Evolutionary conservation across 345 rosid genomes (phyloP), one percentile per base, ranked within the genome.

Genomic region (Arabidopsis suecica): DNA sequence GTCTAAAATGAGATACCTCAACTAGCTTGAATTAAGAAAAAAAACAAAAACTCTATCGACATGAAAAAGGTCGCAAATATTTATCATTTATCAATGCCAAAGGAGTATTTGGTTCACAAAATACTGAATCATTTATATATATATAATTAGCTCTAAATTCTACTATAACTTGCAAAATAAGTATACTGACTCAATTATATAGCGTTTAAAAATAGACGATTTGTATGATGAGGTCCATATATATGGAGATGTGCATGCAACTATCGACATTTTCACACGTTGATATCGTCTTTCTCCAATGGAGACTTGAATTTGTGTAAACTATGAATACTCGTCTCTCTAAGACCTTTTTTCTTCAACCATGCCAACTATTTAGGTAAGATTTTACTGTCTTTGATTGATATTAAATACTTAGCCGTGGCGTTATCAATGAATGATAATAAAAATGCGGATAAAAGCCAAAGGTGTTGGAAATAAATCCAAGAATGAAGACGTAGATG

Each of bases 401-500:
- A 25, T 42, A 69, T 28, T 28, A 1, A 42, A 54, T 44, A 44
- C 34, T 0, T 25, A 63, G 18, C 36, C 38, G 56, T 22, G 32
- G 33, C 32, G 41, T 64, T n/a, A 53, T n/a, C 36, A 59, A 32
- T 44, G 18, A 42, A 56, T 36, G 32, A 28, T 28, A 28, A 38
- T 41, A 13, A 53, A 40, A 61, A 76, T 28, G 42, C 48, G 36
- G 42, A 66, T 54, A 62, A 68, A 69, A 61, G 75, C 25, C 68
- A 69, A 69, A 37, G 75, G 70, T 44, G 41, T 65, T 45, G 65
- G 53, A 65, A 64, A 48, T 64, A 70, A 55, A 63, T 47, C 72
- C 61, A 77, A 71, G 38, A 57, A 71, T 10, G 80, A 28, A 56
- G 71, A 70, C 61, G 80, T 62, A 54, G 16, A 55, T 62, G 79